Evolutionary conservation across 306 rosid species (phyloP), one percentile per base, ranked within the genome.

Genomic region (Bauhinia variegata): DNA sequence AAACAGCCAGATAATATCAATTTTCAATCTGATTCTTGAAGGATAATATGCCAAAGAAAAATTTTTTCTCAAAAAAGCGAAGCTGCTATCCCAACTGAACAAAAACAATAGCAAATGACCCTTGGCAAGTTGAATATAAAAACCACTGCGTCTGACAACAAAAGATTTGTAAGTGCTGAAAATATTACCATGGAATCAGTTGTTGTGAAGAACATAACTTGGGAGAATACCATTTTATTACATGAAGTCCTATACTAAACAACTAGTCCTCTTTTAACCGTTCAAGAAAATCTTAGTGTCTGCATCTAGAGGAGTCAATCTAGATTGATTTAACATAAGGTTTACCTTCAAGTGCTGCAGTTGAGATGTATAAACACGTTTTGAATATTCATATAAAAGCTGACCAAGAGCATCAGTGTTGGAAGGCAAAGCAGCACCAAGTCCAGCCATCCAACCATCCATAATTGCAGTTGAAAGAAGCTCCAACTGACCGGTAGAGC

Each of bases 391-490:
- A 39, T 83, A 86, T 59, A 93, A 78, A 76, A 93, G 89, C 84
- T 89, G 96, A 65, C 98, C 98, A 73, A 89, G 93, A 60, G 98
- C 98, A 82, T 93, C 98, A 13, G 98, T 89, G 30, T 77, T 66
- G 30, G 96, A 96, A 83, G 97, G 97, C 67, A 86, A 53, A 16
- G 98, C 98, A 73, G 97, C 98, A 79, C 98, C 96, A 67, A 93
- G 96, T 72, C 97, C 98, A 60, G 96, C 98, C 91, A 90, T 93
- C 97, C 98, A 93, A 73, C 98, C 97, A 81, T 93, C 98, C 98
- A 93, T 93, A 73, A 89, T 88, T 66, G 98, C 96, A 72, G 98
- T 93, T 76, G 98, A 93, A 80, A 93, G 96, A 77, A 93, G 98
- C 84, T 93, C 98, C 84, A 93, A 79, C 81, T 89, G 97, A 85